These are phyloP conservation scores for Paxillus rubicundulus DNA, from an alignment of 768 basidiomycete genomes.

Conservation along the genomic window DNA sequence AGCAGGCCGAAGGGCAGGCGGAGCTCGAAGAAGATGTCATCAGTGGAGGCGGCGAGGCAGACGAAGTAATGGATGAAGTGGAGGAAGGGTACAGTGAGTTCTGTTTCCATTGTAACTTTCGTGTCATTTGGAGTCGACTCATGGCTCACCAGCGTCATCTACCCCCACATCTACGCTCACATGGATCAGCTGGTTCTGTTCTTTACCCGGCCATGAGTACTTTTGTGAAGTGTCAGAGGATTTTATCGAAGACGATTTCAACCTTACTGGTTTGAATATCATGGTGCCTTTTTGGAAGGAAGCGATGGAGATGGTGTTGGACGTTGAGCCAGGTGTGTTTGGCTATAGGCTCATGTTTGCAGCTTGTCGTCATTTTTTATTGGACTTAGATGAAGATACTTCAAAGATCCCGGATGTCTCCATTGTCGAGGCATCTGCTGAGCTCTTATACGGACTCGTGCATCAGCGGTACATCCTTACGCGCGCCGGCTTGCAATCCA, in stretches of 20 bases:
- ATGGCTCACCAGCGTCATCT: constrained; percentile 62
- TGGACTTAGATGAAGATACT: constrained; percentile 75
- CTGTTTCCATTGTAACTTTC: constrained; percentile 9
- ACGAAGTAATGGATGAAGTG: constrained; percentile 75
- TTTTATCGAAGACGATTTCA: constrained; percentile 99
- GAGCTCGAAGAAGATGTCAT: constrained; percentile 59
- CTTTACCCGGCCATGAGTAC: constrained; percentile 93
- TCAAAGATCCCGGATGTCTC: constrained; percentile 97
- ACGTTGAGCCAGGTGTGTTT: constrained; percentile 92
- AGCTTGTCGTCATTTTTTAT: constrained; percentile 10
- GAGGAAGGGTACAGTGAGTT: constrained; percentile 77
- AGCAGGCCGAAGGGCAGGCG: constrained; percentile 46
- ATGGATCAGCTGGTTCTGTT: constrained; percentile 97
- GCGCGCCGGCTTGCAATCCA: constrained; percentile 87
- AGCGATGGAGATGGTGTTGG: constrained; percentile 99
- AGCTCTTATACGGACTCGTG: constrained; percentile 94
- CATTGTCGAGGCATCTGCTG: constrained; percentile 96
- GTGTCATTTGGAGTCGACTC: constrained; percentile 8
- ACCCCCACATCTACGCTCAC: constrained; percentile 90
- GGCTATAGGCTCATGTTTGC: constrained; percentile 10
- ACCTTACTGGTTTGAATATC: constrained; percentile 90
- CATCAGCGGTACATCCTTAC: constrained; percentile 98
- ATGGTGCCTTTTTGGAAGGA: constrained; percentile 99
- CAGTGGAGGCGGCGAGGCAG: constrained; percentile 58
- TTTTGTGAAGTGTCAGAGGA: constrained; percentile 98